Conservation (phyloP, 2,329 filamentous ascomycete genomes). For the Reticulascus tulasneorum region DNA sequence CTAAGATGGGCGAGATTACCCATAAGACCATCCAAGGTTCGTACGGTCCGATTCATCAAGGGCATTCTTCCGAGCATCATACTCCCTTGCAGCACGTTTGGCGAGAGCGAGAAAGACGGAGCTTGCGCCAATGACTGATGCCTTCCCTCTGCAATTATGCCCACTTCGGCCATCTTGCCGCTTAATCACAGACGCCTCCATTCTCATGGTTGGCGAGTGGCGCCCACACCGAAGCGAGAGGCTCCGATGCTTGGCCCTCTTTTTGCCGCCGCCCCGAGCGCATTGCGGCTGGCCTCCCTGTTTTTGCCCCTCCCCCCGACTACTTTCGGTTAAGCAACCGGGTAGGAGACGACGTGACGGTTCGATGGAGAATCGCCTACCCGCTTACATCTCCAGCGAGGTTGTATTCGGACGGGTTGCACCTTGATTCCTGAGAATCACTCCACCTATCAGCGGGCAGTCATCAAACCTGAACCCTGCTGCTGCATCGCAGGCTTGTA, state of each 20-base stretch:
- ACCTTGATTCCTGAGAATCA: conserved; percentile 1
- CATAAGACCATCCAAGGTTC: conserved; percentile 57
- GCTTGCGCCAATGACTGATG: too few relatives aligned
- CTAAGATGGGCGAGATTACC: conserved; percentile 49
- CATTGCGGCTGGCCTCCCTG: background rate
- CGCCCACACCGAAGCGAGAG: too few relatives aligned
- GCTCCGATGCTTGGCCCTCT: too few relatives aligned
- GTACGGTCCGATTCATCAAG: conserved; percentile 21
- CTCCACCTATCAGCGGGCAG: conserved; percentile 1
- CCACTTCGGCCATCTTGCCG: too few relatives aligned
- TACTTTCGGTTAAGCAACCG: conserved; percentile 14
- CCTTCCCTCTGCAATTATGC: too few relatives aligned
- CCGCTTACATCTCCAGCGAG: conserved; percentile 3
- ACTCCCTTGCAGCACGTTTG: too few relatives aligned
- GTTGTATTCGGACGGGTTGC: conserved; percentile 1
- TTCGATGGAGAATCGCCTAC: conserved; percentile 6
- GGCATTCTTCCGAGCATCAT: too few relatives aligned
- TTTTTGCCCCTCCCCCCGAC: conserved; percentile 1
- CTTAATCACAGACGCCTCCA: too few relatives aligned
- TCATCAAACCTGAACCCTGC: background rate
- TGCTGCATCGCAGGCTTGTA: too few relatives aligned
- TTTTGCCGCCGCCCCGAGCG: background rate
- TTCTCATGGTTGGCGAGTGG: too few relatives aligned
- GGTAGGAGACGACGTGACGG: conserved; percentile 4
- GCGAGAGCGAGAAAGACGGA: too few relatives aligned